Conservation (phyloP, 306 rosid genomes). For the Cicer chorassanicum region DNA sequence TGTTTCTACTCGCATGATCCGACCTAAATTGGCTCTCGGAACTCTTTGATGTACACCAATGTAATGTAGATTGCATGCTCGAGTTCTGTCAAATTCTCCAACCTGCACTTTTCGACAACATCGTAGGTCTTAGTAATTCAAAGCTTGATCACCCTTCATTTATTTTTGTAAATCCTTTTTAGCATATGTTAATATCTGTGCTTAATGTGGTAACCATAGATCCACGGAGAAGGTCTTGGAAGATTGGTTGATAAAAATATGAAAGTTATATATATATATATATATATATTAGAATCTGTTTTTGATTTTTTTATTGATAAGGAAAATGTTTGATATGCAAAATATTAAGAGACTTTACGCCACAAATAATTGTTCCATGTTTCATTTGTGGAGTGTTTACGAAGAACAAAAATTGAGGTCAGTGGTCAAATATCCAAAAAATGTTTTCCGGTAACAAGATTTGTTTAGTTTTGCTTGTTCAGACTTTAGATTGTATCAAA, state of each 20-base stretch:
- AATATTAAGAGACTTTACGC: background rate
- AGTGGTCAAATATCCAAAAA: too few relatives aligned
- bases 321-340: background rate
- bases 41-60: background rate
- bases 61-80: slow-evolving; percentile 14
- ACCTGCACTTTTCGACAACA: slow-evolving; percentile 1
- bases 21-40: background rate
- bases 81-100: slow-evolving; percentile 19
- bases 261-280: too few relatives aligned
- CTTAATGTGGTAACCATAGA: background rate
- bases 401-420: background rate
- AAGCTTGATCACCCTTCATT: background rate
- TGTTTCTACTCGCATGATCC: slow-evolving; percentile 11
- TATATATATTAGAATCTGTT: too few relatives aligned
- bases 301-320: too few relatives aligned
- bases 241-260: background rate
- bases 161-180: slow-evolving; percentile 26
- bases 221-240: slow-evolving; percentile 2
- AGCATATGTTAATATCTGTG: slow-evolving; percentile 28
- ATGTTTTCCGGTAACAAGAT: too few relatives aligned
- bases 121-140: slow-evolving; percentile 29
- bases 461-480: too few relatives aligned
- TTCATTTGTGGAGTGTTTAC: background rate
- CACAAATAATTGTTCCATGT: background rate
- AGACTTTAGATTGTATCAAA: too few relatives aligned